Base-by-base conservation (phyloP, 495 filamentous ascomycete genomes). In the Friedmanniomyces endolithicus region DNA sequence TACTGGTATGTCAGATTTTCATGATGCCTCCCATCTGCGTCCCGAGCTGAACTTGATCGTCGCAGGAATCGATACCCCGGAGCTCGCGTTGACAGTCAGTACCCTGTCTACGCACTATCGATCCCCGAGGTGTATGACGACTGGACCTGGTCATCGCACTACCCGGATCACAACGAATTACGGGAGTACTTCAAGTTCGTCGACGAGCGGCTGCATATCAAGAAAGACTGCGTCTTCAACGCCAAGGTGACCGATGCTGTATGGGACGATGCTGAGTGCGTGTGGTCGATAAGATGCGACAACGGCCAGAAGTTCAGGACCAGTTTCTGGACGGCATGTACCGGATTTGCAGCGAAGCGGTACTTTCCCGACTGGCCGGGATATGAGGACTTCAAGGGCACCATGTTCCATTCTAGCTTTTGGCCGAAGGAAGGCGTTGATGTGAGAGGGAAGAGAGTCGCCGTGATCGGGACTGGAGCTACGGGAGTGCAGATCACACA, bases 401-500 rank as follows among this genome's bases (percentile, higher is more conserved):
- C 72, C 46, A 60, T 77, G 50, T 61, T 75, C 46, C 79, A 80
- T 55, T 72, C 75, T 1, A 71, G 74, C 37, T 74, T 75, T 65
- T 78, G 75, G 75, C 78, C 78, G 11, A 49, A 73, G 70, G 56
- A 64, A 67, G 63, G 60, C 53, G 52, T 69, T 68, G 48, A 75
- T 70, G 33, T 78, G 70, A 64, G 70, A 22, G 67, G 72, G 20
- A 81, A 80, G 64, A 73, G 72, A 33, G 63, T 81, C 19, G 75
- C 74, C 14, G 72, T 82, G 37, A 75, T 82, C 50, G 78, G 78
- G 22, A 76, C 71, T 23, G 79, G 79, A 14, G 71, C 77, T 2
- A 78, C 77, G 0, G 77, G 75, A 11, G 66, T 81, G 20, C 79
- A 79, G 37, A 67, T 77, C 14, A 66, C 64, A 16, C 67, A 52